Base-by-base conservation (phyloP, 768 basidiomycete species). In the Rhodotorula graminis region DNA sequence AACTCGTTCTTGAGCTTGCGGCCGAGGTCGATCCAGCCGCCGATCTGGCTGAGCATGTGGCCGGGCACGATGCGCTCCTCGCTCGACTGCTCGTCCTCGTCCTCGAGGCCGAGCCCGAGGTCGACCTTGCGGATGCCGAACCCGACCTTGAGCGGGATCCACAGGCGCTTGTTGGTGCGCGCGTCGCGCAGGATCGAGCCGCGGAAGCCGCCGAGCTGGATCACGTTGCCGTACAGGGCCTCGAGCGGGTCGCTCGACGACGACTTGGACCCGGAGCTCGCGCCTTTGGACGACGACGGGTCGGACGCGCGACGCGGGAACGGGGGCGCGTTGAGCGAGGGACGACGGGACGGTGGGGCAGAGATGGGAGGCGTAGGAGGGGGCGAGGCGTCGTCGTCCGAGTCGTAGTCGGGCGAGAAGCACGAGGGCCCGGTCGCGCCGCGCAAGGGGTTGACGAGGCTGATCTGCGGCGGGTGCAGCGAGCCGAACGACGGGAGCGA, bases 171-270 rank as follows among this genome's bases (percentile, higher is more conserved):
- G 56, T 61, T 47, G 0, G 72, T 69, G 11, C 53, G 63, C 1
- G 75, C 74, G 46, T 76, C 74, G 44, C 75, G 40, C 16, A 77
- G 57, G 47, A 76, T 71, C 10, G 59, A 63, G 0, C 77, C 77
- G 4, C 77, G 59, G 57, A 67, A 77, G 1, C 77, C 77, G 21
- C 77, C 77, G 1, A 74, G 25, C 67, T 74, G 71, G 37, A 77
- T 12, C 12, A 77, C 77, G 47, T 72, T 70, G 23, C 77, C 77
- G 49, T 59, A 47, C 6, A 77, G 49, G 19, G 29, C 19, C 19
- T 68, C 58, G 71, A 75, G 63, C 2, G 74, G 64, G 42, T 73
- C 72, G 25, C 49, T n/a, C 11, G 55, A n/a, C 27, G 65, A 37
- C 37, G 37, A 37, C 37, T 37, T 37, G 37, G 4, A 9, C 37